Evolutionary conservation across 441 rosid species (phyloP).

Genomic region (Breynia disticha): DNA sequence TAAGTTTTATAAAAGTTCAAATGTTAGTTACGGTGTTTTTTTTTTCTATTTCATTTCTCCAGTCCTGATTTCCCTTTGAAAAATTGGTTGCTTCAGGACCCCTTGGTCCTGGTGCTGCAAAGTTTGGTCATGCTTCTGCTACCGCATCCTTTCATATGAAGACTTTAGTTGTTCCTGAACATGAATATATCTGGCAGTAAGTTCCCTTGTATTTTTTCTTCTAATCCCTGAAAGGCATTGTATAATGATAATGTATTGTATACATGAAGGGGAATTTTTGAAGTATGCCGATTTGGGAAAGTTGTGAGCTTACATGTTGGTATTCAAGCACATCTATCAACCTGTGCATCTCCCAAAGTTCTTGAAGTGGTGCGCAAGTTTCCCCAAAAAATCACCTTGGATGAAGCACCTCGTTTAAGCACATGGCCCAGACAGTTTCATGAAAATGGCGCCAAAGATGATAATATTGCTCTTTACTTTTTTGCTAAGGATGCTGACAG

Average conservation of each 20-base stretch:
- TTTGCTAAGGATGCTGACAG: conserved; percentile 89
- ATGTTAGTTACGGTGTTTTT: conserved; percentile 31
- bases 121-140: conserved; percentile 20
- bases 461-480: conserved; percentile 91
- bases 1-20: conserved; percentile 29
- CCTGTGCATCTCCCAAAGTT: conserved; percentile 80
- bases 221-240: background rate
- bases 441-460: conserved; percentile 62
- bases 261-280: conserved; percentile 63
- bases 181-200: conserved; percentile 88
- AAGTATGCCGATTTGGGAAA: conserved; percentile 49
- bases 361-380: conserved; percentile 64
- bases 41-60: conserved; percentile 19
- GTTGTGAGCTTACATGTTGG: conserved; percentile 47
- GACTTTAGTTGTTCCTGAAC: conserved; percentile 64
- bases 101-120: conserved; percentile 25
- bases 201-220: conserved; percentile 21
- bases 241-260: conserved; percentile 15
- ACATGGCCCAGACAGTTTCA: conserved; percentile 85
- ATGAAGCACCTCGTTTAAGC: conserved; percentile 71
- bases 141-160: conserved; percentile 21
- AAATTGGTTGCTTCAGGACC: conserved; percentile 26
- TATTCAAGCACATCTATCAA: conserved; percentile 87
- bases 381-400: conserved; percentile 48
- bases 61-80: conserved; percentile 25